Evolutionary conservation across 345 rosid species (phyloP).

Genomic region (Melastoma malabathricum): DNA sequence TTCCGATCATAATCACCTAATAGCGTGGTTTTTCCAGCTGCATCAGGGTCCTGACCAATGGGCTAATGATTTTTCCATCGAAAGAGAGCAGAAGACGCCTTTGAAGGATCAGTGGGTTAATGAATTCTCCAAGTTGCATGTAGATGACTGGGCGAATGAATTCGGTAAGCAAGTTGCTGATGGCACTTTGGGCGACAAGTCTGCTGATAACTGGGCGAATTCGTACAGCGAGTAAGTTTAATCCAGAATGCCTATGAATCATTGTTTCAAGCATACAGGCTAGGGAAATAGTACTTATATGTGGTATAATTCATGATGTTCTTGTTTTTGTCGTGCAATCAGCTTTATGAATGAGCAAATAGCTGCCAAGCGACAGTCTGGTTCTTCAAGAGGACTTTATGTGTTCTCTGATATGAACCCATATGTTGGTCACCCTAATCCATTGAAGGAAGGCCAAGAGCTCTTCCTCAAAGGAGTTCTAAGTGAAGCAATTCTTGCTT

Average conservation of each 20-base stretch:
- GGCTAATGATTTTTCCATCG: conserved; percentile 73
- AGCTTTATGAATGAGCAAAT: conserved; percentile 71
- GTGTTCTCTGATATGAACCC: conserved; percentile 99
- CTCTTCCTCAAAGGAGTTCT: conserved; percentile 93
- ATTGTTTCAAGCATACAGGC: too few relatives aligned
- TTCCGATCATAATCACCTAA: too few relatives aligned
- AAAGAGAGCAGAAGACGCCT: conserved; percentile 34
- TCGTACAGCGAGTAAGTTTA: conserved; percentile 84
- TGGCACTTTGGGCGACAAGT: conserved; percentile 46
- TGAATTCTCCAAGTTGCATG: conserved; percentile 89
- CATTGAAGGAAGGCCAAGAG: conserved; percentile 92
- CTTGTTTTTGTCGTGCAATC: not conserved
- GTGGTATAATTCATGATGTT: too few relatives aligned
- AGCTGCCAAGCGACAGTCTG: conserved; percentile 25
- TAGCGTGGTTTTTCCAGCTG: conserved; percentile 19
- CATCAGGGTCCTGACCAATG: conserved; percentile 59
- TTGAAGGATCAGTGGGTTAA: conserved; percentile 81
- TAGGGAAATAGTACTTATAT: too few relatives aligned
- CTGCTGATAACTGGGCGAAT: conserved; percentile 76
- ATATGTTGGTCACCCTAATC: conserved; percentile 93
- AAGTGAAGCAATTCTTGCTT: conserved; percentile 97
- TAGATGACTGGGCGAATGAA: conserved; percentile 90
- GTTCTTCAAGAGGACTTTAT: conserved; percentile 71
- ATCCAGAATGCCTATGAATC: too few relatives aligned
- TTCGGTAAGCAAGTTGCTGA: conserved; percentile 62